A percentile compares a stretch with the other conserved stretches of the same genome.
Conservation (phyloP, 208 protist genomes). For the Entamoeba invadens region DNA sequence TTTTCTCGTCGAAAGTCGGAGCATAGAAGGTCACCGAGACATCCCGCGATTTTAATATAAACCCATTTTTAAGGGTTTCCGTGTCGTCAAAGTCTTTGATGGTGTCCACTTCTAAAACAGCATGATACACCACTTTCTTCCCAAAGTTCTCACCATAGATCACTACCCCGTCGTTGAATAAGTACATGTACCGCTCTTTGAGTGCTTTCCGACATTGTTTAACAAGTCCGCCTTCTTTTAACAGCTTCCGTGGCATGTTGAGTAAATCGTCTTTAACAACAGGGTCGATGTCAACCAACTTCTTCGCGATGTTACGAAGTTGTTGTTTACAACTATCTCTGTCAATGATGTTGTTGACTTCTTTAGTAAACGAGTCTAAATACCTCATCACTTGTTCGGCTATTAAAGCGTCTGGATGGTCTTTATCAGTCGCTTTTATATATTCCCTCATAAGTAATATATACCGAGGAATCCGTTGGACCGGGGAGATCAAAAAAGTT, state of each 20-base stretch:
- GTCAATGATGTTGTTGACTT: not conserved
- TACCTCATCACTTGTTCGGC: not conserved
- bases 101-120: not conserved
- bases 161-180: not conserved
- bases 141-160: not conserved
- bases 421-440: not conserved
- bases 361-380: not conserved
- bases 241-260: not conserved
- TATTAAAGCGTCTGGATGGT: not conserved
- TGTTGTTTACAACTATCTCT: not conserved
- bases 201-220: not conserved
- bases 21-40: not conserved
- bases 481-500: not conserved
- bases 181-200: not conserved
- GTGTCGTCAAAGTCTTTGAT: not conserved
- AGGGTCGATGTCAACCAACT: not conserved
- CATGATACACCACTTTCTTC: not conserved
- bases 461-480: not conserved
- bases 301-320: not conserved
- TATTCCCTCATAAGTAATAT: not conserved
- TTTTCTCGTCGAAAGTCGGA: not conserved
- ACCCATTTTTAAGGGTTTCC: not conserved
- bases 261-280: not conserved
- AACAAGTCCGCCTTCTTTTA: not conserved
- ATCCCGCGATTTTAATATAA: not conserved